phyloP scores from a whole-genome alignment of 2,329 filamentous ascomycete species.

The Phyllosticta citribraziliensis region DNA sequence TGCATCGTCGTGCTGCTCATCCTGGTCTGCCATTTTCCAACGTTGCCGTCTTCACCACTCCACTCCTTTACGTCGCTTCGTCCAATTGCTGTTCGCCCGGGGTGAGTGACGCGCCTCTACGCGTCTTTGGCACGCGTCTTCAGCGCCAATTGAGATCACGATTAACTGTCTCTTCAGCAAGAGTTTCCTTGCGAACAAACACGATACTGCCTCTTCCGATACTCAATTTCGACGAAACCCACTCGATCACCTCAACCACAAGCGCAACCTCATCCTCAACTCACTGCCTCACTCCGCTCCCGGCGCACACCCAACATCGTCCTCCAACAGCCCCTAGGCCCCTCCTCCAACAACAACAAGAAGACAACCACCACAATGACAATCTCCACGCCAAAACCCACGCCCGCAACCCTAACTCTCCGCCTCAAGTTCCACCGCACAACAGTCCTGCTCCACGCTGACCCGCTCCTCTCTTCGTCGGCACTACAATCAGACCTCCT shows the following conservation, averaged over 20 bases:
- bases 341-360: neutral
- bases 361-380: constrained; percentile 1
- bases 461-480: constrained; percentile 32
- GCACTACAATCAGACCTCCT: constrained; percentile 34
- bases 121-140: neutral
- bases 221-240: too few species aligned
- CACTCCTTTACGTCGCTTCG: neutral
- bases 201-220: too few species aligned
- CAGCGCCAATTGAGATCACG: neutral
- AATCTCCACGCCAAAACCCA: constrained; percentile 15
- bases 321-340: neutral
- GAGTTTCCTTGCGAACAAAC: too few species aligned
- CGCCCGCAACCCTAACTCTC: constrained; percentile 29
- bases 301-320: neutral
- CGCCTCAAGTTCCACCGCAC: constrained; percentile 38
- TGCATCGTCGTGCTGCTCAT: too few species aligned
- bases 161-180: neutral
- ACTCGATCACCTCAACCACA: too few species aligned
- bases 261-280: too few species aligned
- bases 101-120: neutral
- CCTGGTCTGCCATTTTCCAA: neutral
- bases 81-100: neutral
- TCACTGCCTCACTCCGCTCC: too few species aligned
- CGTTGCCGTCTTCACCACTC: too few species aligned
- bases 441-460: constrained; percentile 37